These are phyloP conservation scores for Isatis tinctoria DNA, from an alignment of 345 rosid genomes.

Conservation along the genomic window DNA sequence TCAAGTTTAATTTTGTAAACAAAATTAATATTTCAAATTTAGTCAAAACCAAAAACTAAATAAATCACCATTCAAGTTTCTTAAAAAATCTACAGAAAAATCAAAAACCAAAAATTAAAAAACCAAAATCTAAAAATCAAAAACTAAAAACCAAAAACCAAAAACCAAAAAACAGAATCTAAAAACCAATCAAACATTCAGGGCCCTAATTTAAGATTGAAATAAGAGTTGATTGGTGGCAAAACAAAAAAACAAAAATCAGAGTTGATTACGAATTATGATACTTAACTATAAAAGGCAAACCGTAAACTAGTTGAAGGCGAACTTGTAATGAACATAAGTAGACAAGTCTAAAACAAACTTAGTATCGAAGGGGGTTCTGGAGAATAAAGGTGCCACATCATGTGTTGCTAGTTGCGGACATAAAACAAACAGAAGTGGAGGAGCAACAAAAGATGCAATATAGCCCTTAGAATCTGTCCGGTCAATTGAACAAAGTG, in stretches of 20 bases:
- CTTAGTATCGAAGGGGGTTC: background rate
- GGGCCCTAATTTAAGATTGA: no score
- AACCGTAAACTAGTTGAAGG: background rate
- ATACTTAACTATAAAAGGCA: background rate
- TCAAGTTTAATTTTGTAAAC: no score
- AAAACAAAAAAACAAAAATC: background rate
- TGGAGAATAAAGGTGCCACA: constrained; percentile 15
- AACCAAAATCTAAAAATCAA: no score
- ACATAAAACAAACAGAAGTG: constrained; percentile 32
- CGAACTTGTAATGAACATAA: constrained; percentile 21
- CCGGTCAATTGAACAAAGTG: constrained; percentile 30
- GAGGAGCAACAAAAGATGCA: constrained; percentile 33
- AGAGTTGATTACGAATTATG: background rate
- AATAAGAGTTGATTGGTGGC: background rate
- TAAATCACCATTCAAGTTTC: no score
- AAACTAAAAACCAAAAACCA: no score
- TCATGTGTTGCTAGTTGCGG: constrained; percentile 28
- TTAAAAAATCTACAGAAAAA: no score
- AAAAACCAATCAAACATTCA: no score
- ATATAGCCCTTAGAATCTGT: constrained; percentile 31
- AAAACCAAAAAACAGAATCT: no score
- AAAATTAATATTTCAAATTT: no score
- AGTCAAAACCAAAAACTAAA: no score
- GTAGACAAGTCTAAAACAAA: constrained; percentile 17
- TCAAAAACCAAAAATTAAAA: no score